A percentile compares a stretch with the other conserved stretches of the same genome.
Evolutionary conservation across 192 early-diverging fungal species (phyloP).

Genomic region (Dissophora globulifera): DNA sequence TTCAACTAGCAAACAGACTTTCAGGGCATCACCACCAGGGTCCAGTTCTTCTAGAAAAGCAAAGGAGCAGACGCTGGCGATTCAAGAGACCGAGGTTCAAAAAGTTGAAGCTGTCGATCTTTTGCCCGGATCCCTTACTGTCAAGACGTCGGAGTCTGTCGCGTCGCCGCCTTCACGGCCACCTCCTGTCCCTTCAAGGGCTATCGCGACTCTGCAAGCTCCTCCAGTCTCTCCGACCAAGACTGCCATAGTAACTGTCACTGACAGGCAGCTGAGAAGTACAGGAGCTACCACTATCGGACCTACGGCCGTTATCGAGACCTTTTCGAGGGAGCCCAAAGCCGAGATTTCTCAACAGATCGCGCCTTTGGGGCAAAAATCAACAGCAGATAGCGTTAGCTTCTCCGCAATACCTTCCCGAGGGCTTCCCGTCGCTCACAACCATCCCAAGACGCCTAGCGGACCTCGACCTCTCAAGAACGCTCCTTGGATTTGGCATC

Average conservation of each 20-base stretch:
- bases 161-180: too few relatives aligned
- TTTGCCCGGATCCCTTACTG: too few relatives aligned
- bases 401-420: constrained; percentile 3
- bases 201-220: too few relatives aligned
- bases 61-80: too few relatives aligned
- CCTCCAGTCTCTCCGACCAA: too few relatives aligned
- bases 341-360: background rate
- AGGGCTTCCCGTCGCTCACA: constrained; percentile 7
- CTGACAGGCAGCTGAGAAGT: too few relatives aligned
- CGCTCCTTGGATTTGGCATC: constrained; percentile 51
- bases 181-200: background rate
- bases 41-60: background rate
- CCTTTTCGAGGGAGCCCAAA: background rate
- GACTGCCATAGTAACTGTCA: too few relatives aligned
- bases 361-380: background rate
- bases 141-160: too few relatives aligned
- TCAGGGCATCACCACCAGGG: background rate
- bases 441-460: background rate
- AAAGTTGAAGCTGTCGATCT: too few relatives aligned
- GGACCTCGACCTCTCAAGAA: constrained; percentile 12
- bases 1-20: too few relatives aligned
- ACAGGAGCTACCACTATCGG: too few relatives aligned
- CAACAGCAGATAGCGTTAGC: background rate
- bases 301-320: background rate
- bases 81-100: too few relatives aligned